Conservation (phyloP, 139 green algal species). For the Edaphochlamys debaryana region DNA sequence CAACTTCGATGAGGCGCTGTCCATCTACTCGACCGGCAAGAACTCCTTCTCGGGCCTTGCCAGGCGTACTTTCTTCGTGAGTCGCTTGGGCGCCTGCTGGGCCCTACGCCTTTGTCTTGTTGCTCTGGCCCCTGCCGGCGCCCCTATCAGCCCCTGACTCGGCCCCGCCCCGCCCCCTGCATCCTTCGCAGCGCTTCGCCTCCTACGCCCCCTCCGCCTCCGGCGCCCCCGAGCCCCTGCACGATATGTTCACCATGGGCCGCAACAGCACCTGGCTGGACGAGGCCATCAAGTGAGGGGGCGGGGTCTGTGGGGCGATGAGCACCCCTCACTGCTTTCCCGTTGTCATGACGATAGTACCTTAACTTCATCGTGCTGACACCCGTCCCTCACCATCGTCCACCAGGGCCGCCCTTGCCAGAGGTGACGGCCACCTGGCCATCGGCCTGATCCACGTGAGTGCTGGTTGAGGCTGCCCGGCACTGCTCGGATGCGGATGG, state of each 20-base stretch:
- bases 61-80: slow-evolving; percentile 17
- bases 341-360: background rate
- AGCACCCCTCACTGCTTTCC: background rate
- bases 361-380: background rate
- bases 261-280: background rate
- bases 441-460: background rate
- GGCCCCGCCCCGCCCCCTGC: background rate
- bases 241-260: background rate
- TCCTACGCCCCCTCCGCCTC: background rate
- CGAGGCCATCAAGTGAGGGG: background rate
- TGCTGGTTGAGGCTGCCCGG: background rate
- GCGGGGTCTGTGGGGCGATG: background rate
- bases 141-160: too few relatives aligned
- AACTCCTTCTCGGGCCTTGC: slow-evolving; percentile 4
- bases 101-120: too few relatives aligned
- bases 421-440: background rate
- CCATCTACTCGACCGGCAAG: slow-evolving; percentile 36
- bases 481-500: too few relatives aligned
- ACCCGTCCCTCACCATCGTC: background rate
- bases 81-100: background rate
- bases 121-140: too few relatives aligned
- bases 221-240: background rate
- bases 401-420: background rate
- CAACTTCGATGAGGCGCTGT: background rate
- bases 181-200: background rate